Evolutionary conservation across 164 flowering plant genomes (phyloP), one percentile per base, ranked within the genome.

Genomic region (Piper betle): DNA sequence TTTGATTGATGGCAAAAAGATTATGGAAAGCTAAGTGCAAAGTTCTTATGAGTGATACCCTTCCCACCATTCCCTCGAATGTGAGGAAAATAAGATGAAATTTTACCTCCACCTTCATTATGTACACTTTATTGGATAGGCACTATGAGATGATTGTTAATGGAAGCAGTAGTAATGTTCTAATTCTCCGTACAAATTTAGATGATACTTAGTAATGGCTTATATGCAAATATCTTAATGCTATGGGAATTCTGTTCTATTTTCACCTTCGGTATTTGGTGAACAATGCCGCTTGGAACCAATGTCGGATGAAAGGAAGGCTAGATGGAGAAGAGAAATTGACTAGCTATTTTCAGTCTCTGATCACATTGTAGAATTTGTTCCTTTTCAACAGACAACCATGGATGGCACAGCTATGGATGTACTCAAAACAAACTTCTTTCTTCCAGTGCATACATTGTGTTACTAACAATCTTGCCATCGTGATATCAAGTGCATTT

Each of bases 311-410:
- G 98, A 84, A 16, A 81, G 77, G 64, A 89, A 80, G 71, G 65
- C 77, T 37, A 79, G 82, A 68, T 92, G 98, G 98, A 81, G 79
- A 65, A 89, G 72, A 71, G 98, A 92, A 77, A 81, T 86, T 6
- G 92, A 80, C 37, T 92, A 93, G 96, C 82, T 89, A 46, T 73
- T 92, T 70, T 87, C 96, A 52, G 98, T 89, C 20, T 75, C 96
- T 0, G 98, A 92, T 77, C 84, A 89, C 77, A 81, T 89, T 69
- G 98, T 92, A 60, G 93, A 92, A 59, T 77, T 92, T 52, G 96
- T 80, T 56, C 90, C 98, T 72, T 81, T 91, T 6, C 79, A 82
- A 67, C 98, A 92, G 72, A 78, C 52, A 75, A 53, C 84, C 50
- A 78, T 76, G 25, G 80, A 89, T 70, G 98, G 98, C 64, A 61